Conservation (phyloP, 1,139 yeast genomes). For the Pichia sp. region DNA sequence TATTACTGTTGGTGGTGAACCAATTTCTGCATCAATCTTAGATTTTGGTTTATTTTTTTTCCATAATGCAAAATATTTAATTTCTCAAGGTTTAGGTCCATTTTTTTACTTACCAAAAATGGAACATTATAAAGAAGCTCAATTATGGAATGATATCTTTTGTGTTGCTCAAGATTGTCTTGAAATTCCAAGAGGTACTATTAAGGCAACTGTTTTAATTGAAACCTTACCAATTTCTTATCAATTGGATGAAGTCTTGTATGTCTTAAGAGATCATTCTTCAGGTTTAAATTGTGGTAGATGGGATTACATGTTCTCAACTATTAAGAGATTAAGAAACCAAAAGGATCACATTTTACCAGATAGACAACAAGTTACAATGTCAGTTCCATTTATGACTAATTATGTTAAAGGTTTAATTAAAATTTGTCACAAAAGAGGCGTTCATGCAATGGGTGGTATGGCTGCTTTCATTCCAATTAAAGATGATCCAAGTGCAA, state of each 20-base stretch:
- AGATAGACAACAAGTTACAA: constrained; percentile 67
- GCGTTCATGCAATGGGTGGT: constrained; percentile 77
- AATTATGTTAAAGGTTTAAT: constrained; percentile 63
- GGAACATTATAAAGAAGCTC: constrained; percentile 74
- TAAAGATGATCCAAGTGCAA: constrained; percentile 55
- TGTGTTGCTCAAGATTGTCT: constrained; percentile 63
- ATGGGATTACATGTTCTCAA: constrained; percentile 70
- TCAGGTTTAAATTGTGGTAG: constrained; percentile 70
- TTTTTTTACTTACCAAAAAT: constrained; percentile 72
- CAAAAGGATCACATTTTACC: constrained; percentile 57
- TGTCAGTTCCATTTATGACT: constrained; percentile 72
- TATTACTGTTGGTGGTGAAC: constrained; percentile 63
- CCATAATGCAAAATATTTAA: constrained; percentile 56
- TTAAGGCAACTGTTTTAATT: constrained; percentile 65
- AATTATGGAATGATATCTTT: constrained; percentile 70
- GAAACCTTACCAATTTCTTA: constrained; percentile 69
- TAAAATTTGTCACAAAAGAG: constrained; percentile 61
- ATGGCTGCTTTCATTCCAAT: constrained; percentile 84
- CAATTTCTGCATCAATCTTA: constrained; percentile 68
- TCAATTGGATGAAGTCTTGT: constrained; percentile 69
- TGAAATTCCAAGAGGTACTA: constrained; percentile 60
- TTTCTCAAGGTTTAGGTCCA: constrained; percentile 62
- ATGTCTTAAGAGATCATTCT: constrained; percentile 59
- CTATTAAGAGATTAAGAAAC: constrained; percentile 58
- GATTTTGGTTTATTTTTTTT: constrained; percentile 73